These are phyloP conservation scores for Alternaria incomplexa DNA, from an alignment of 2,329 filamentous ascomycete genomes.

Conservation along the genomic window DNA sequence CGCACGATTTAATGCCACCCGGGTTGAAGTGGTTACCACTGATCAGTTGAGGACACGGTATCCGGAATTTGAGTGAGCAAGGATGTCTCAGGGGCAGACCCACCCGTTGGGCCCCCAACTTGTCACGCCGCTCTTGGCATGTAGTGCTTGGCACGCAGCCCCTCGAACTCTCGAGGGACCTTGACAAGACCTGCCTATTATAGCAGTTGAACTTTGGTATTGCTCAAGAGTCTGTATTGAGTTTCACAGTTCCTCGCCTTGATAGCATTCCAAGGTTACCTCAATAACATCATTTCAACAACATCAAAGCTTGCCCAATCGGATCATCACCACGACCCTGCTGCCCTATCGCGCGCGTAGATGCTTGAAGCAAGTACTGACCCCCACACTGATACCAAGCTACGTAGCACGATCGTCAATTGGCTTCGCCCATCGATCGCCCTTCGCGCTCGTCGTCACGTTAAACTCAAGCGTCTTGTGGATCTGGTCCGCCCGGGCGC, in stretches of 20 bases:
- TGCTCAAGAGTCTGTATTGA: not conserved
- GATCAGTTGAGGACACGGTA: not conserved
- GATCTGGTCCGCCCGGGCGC: not conserved
- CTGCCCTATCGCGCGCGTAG: not conserved
- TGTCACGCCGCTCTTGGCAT: not conserved
- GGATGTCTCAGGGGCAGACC: not conserved
- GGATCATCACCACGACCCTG: not conserved
- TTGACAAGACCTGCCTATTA: not conserved
- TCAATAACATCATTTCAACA: not conserved
- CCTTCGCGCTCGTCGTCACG: not conserved
- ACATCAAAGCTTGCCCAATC: not conserved
- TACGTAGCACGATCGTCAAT: not conserved
- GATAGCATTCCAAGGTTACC: not conserved
- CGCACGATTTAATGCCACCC: not conserved
- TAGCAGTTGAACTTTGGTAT: not conserved
- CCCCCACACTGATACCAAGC: not conserved
- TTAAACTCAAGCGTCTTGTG: not conserved
- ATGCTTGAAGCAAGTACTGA: not conserved
- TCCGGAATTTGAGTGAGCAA: not conserved
- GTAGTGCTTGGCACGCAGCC: not conserved
- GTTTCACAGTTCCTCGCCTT: not conserved
- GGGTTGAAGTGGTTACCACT: not conserved
- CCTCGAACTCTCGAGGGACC: not conserved
- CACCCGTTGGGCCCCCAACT: not conserved
- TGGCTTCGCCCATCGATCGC: not conserved